These are phyloP conservation scores for Eutypella sp. DNA, from an alignment of 2,329 filamentous ascomycete genomes.

Conservation along the genomic window DNA sequence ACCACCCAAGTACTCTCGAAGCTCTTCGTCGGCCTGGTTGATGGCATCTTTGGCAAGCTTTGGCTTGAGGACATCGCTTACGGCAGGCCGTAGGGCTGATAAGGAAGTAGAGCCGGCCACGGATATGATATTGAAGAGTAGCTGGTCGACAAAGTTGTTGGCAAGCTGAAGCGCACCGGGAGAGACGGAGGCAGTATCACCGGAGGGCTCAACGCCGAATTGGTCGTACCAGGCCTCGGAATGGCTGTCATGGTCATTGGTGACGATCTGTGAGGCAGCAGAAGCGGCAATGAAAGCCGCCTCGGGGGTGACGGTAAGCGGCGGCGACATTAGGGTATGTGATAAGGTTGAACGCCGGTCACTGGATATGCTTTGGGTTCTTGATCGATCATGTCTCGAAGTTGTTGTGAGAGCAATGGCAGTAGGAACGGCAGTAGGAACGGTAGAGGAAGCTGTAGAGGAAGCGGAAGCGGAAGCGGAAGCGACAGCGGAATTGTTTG, in stretches of 20 bases:
- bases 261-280: conserved; percentile 87
- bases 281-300: conserved; percentile 84
- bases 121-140: conserved; percentile 86
- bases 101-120: conserved; percentile 74
- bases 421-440: no score
- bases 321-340: conserved; percentile 60
- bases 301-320: conserved; percentile 64
- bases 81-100: conserved; percentile 69
- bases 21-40: conserved; percentile 75
- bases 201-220: conserved; percentile 58
- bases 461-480: no score
- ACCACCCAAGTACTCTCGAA: conserved; percentile 80
- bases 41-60: conserved; percentile 84
- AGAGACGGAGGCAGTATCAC: conserved; percentile 68
- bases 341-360: conserved; percentile 60
- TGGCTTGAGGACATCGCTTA: conserved; percentile 81
- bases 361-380: conserved; percentile 64
- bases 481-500: no score
- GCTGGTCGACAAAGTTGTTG: conserved; percentile 89
- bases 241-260: conserved; percentile 76
- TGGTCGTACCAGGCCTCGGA: conserved; percentile 66
- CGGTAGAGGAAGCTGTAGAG: no score
- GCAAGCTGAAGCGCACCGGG: conserved; percentile 68
- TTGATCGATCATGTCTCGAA: conserved; percentile 34
- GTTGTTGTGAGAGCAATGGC: no score